These are phyloP conservation scores for Coleophoma crateriformis DNA, from an alignment of 2,329 filamentous ascomycete species.

Conservation along the genomic window DNA sequence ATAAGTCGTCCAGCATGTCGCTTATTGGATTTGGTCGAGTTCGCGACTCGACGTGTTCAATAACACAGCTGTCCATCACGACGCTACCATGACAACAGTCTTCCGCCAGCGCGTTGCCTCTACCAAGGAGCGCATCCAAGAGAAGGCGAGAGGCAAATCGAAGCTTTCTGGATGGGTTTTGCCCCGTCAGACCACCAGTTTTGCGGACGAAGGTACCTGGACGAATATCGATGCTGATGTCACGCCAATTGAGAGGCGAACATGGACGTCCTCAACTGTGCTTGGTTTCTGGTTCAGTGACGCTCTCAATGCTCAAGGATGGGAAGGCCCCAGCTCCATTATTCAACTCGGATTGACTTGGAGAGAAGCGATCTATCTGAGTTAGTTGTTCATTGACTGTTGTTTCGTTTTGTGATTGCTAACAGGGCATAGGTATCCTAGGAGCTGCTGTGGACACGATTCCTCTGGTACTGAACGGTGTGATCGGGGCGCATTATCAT, in stretches of 20 bases:
- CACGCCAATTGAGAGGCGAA: slow-evolving; percentile 34
- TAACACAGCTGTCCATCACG: no score
- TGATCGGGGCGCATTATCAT: slow-evolving; percentile 35
- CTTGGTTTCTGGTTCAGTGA: slow-evolving; percentile 37
- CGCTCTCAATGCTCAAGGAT: slow-evolving; percentile 34
- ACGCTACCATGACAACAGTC: not conserved
- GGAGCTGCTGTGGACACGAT: slow-evolving; percentile 36
- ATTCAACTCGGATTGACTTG: slow-evolving; percentile 35
- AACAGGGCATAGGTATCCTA: not conserved
- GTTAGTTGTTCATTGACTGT: not conserved
- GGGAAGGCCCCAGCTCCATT: slow-evolving; percentile 35
- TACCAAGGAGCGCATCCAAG: not conserved
- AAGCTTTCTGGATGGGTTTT: not conserved
- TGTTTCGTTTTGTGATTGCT: not conserved
- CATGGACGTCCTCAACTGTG: slow-evolving; percentile 33
- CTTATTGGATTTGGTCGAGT: no score
- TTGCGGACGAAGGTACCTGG: slow-evolving; percentile 15
- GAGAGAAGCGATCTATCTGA: slow-evolving; percentile 11
- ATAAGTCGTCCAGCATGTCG: no score
- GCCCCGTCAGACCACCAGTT: not conserved
- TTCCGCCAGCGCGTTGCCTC: not conserved
- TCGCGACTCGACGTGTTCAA: no score
- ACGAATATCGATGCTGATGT: slow-evolving; percentile 36
- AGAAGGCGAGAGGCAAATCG: not conserved
- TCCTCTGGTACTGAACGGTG: slow-evolving; percentile 36